These are phyloP conservation scores for Canna indica DNA, from an alignment of 176 grass and related monocot species.

Conservation along the genomic window DNA sequence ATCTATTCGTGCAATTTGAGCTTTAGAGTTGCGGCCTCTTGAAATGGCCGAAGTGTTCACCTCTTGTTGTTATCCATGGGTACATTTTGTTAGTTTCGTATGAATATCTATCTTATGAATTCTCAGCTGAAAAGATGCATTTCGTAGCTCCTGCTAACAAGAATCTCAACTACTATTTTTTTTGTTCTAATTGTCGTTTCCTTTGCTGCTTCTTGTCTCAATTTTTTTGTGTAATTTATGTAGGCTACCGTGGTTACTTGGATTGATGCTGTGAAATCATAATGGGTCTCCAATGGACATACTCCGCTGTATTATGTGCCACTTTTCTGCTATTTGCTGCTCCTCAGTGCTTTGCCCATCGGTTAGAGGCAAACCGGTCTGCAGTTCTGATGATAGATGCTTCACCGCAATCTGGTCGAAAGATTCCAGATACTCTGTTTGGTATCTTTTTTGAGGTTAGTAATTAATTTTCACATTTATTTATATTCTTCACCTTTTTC, in stretches of 20 bases:
- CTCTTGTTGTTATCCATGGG: neutral
- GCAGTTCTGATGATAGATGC: slow-evolving; percentile 44
- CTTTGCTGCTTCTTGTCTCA: neutral
- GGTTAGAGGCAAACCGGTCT: slow-evolving; percentile 18
- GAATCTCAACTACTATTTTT: neutral
- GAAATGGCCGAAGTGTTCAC: neutral
- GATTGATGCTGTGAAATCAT: slow-evolving; percentile 5
- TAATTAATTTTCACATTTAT: neutral
- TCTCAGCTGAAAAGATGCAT: neutral
- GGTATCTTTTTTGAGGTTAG: slow-evolving; percentile 88
- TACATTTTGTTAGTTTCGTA: neutral
- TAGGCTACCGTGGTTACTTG: slow-evolving; percentile 11
- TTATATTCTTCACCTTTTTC: neutral
- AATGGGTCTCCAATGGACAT: slow-evolving; percentile 21
- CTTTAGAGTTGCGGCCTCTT: neutral
- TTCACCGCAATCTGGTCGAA: slow-evolving; percentile 28
- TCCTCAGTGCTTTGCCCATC: slow-evolving; percentile 27
- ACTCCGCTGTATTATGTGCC: neutral
- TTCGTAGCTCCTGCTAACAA: neutral
- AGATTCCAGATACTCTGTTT: slow-evolving; percentile 58
- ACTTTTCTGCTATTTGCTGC: slow-evolving; percentile 20
- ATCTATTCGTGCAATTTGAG: neutral
- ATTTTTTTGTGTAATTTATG: slow-evolving; percentile 5
- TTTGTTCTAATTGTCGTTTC: neutral
- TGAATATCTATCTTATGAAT: neutral